Conservation (phyloP, 306 rosid genomes). For the Cicer cuneatum region DNA sequence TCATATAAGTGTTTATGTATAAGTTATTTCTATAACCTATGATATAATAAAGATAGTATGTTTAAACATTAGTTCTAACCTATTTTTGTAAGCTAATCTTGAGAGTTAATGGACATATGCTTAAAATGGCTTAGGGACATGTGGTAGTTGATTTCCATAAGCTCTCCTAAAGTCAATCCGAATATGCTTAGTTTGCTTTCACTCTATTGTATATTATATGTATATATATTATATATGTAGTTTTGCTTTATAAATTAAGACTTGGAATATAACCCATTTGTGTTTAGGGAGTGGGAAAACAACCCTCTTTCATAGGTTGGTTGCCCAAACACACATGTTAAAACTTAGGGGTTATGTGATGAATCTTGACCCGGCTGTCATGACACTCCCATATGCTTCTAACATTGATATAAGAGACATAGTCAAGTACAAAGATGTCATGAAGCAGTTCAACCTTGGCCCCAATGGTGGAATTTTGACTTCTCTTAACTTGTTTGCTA, state of each 20-base stretch:
- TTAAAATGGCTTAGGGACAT: too few relatives aligned
- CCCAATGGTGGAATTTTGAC: conserved; percentile 97
- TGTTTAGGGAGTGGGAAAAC: conserved; percentile 90
- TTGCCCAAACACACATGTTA: conserved; percentile 64
- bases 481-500: conserved; percentile 91
- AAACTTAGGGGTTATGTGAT: conserved; percentile 73
- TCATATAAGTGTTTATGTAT: too few relatives aligned
- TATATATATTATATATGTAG: background rate
- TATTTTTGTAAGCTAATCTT: too few relatives aligned
- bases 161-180: too few relatives aligned
- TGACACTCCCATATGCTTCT: conserved; percentile 79
- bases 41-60: too few relatives aligned
- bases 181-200: too few relatives aligned
- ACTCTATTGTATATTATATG: background rate
- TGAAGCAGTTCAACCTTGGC: conserved; percentile 97
- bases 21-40: too few relatives aligned
- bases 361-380: conserved; percentile 94
- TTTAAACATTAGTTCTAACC: too few relatives aligned
- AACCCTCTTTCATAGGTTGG: conserved; percentile 79
- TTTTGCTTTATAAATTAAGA: conserved; percentile 16
- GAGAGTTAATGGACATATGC: too few relatives aligned
- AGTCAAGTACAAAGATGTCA: conserved; percentile 90
- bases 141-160: too few relatives aligned
- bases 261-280: conserved; percentile 30
- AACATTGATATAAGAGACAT: conserved; percentile 94